Evolutionary conservation across 2,329 filamentous ascomycete genomes (phyloP).

Genomic region (Endothia cerciana): DNA sequence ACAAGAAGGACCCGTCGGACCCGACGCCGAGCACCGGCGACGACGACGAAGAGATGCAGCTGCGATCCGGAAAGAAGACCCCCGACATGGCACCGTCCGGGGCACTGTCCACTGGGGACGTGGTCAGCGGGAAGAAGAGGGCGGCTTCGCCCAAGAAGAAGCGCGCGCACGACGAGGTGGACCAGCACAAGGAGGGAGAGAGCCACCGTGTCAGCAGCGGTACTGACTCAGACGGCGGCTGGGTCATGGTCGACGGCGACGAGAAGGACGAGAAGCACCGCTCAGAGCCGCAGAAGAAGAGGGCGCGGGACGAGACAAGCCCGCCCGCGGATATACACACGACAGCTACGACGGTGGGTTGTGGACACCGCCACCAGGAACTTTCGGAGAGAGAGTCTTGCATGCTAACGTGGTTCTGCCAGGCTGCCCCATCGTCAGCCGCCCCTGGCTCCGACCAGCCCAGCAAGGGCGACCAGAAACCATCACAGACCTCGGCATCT

Average conservation of each 20-base stretch:
- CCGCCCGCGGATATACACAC: conserved; percentile 26
- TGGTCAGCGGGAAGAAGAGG: too few relatives aligned
- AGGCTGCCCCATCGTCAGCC: conserved; percentile 32
- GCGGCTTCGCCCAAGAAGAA: conserved; percentile 69
- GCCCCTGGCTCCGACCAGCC: conserved; percentile 33
- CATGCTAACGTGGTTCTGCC: conserved; percentile 13
- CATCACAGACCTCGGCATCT: conserved; percentile 53
- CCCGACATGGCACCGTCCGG: conserved; percentile 39
- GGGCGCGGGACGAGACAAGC: conserved; percentile 54
- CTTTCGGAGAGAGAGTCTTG: background rate
- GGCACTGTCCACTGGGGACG: conserved; percentile 42
- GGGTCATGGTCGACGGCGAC: conserved; percentile 27
- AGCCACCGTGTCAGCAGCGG: conserved; percentile 44
- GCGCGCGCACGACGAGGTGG: conserved; percentile 62
- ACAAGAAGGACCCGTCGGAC: conserved; percentile 41
- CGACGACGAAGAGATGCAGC: conserved; percentile 33
- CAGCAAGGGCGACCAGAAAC: conserved; percentile 38
- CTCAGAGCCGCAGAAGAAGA: conserved; percentile 68
- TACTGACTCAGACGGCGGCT: conserved; percentile 41
- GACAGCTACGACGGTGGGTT: conserved; percentile 15
- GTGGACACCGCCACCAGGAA: background rate
- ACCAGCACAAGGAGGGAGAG: conserved; percentile 51
- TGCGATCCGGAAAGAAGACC: conserved; percentile 34
- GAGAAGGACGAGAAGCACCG: conserved; percentile 48
- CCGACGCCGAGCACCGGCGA: conserved; percentile 25